Percentiles rank a stretch among this genome's conserved stretches.
phyloP scores from a whole-genome alignment of 2,329 filamentous ascomycete genomes.

The Colletotrichum theobromicola region DNA sequence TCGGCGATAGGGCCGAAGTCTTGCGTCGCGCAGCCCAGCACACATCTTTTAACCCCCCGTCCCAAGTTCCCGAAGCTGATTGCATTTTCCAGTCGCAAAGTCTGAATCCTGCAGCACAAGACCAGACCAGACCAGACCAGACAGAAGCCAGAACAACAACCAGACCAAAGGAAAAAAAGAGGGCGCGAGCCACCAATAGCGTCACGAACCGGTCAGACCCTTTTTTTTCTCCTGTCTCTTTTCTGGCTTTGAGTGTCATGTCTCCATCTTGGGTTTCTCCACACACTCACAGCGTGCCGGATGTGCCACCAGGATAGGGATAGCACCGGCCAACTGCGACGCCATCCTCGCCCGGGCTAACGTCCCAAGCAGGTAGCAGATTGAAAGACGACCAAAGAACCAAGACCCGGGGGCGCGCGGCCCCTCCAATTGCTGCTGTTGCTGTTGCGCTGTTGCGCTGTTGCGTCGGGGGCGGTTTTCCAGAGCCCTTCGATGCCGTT shows the following conservation, averaged over 20 bases:
- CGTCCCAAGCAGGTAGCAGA: slow-evolving; percentile 5
- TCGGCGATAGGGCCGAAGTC: background rate
- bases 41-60: background rate
- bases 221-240: background rate
- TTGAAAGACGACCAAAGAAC: background rate
- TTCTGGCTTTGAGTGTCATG: background rate
- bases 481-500: slow-evolving; percentile 12
- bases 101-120: background rate
- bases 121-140: no score
- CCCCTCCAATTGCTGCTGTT: background rate
- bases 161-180: background rate
- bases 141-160: background rate
- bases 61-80: background rate
- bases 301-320: slow-evolving; percentile 22
- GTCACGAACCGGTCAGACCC: background rate
- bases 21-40: background rate
- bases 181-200: background rate
- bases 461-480: background rate
- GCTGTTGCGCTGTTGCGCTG: no score
- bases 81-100: background rate
- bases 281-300: slow-evolving; percentile 6
- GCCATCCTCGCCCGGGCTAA: background rate
- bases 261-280: background rate
- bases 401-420: background rate
- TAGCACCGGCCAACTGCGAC: slow-evolving; percentile 15